Conservation (phyloP, 106 monocot genomes). For the Dactylorhiza incarnata region DNA sequence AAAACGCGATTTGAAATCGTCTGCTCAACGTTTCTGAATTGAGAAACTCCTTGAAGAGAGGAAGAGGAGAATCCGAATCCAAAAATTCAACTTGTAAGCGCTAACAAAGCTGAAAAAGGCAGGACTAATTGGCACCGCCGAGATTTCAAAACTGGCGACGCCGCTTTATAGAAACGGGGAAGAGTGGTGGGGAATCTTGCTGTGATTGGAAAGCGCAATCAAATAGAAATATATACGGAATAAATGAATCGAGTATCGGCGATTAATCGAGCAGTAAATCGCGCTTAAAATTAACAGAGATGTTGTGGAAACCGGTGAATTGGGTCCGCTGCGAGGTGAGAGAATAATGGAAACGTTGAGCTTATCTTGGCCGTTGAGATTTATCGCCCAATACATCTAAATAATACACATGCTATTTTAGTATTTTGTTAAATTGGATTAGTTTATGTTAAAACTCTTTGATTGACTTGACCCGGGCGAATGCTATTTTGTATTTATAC, state of each 20-base stretch:
- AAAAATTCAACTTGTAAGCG: background rate
- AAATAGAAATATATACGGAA: background rate
- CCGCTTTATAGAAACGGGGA: background rate
- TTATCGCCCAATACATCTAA: too few relatives aligned
- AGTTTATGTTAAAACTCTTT: too few relatives aligned
- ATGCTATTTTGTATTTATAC: too few relatives aligned
- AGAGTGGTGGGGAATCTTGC: background rate
- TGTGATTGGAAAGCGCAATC: background rate
- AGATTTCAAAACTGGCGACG: background rate
- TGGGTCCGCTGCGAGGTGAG: too few relatives aligned
- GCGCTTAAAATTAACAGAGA: too few relatives aligned
- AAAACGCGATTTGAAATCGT: background rate
- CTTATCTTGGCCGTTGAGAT: too few relatives aligned
- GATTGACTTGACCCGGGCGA: too few relatives aligned
- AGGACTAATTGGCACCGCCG: background rate
- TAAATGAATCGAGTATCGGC: background rate
- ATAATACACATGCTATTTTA: too few relatives aligned
- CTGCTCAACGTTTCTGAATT: background rate
- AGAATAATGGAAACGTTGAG: too few relatives aligned
- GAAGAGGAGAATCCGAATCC: background rate
- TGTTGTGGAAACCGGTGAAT: too few relatives aligned
- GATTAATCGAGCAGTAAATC: slow-evolving; percentile 4
- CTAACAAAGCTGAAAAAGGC: background rate
- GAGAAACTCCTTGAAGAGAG: background rate
- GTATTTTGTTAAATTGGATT: too few relatives aligned